A percentile compares a stretch with the other conserved stretches of the same genome.
These are phyloP conservation scores for Silene conica DNA, from an alignment of 148 eudicot species.

Conservation along the genomic window DNA sequence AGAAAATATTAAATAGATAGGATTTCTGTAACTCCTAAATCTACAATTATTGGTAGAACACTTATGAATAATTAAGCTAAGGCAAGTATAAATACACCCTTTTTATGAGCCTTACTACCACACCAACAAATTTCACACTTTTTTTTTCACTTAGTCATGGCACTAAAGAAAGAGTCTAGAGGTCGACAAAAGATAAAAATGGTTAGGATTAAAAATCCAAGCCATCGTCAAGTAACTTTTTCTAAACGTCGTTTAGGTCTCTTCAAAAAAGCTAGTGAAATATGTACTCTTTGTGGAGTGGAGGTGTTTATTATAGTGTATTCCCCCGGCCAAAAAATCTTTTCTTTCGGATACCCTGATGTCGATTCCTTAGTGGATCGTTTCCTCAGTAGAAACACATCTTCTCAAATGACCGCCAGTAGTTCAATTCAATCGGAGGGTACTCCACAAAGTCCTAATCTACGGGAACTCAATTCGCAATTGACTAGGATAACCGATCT, in stretches of 20 bases:
- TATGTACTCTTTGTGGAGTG: conserved; percentile 50
- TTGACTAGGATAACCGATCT: conserved; percentile 37
- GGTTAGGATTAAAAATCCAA: conserved; percentile 48
- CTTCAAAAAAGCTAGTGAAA: conserved; percentile 57
- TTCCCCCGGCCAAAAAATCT: conserved; percentile 48
- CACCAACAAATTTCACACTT: conserved; percentile 2
- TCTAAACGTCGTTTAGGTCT: conserved; percentile 57
- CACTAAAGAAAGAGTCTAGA: conserved; percentile 37
- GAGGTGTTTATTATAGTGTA: conserved; percentile 40
- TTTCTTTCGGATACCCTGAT: conserved; percentile 49
- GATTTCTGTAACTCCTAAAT: conserved; percentile 44
- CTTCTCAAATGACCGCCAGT: conserved; percentile 12
- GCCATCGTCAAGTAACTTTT: conserved; percentile 56
- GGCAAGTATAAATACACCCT: conserved; percentile 28
- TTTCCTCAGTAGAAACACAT: conserved; percentile 31
- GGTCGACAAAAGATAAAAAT: conserved; percentile 66
- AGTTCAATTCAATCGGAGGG: conserved; percentile 7
- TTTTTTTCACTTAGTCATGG: conserved; percentile 26
- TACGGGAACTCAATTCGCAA: conserved; percentile 36
- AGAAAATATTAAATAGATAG: conserved; percentile 30
- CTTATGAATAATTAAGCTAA: conserved; percentile 18
- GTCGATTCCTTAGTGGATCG: conserved; percentile 39
- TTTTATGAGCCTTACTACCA: background rate
- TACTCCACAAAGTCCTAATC: conserved; percentile 20
- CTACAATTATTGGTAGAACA: conserved; percentile 24